These are phyloP conservation scores for Trichophyton schoenleinii DNA, from an alignment of 2,329 filamentous ascomycete species.

Conservation along the genomic window DNA sequence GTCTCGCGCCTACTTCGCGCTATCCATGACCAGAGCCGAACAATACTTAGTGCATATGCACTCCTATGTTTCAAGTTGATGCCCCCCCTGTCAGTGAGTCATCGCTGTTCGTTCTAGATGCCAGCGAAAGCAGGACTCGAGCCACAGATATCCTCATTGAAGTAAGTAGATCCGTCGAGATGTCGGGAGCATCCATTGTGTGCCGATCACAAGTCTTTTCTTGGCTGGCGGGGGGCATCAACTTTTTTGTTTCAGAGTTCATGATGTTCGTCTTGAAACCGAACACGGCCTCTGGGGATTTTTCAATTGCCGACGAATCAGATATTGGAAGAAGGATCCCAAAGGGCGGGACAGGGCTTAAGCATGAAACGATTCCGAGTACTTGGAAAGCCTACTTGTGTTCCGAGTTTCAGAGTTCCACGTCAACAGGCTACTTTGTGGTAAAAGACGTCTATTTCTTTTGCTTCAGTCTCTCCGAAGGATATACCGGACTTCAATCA, in stretches of 20 bases:
- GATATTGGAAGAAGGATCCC: not conserved
- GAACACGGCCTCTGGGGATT: not conserved
- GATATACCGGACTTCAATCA: not conserved
- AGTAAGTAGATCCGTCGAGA: not conserved
- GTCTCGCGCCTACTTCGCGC: constrained; percentile 2
- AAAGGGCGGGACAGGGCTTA: not conserved
- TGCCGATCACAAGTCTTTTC: not conserved
- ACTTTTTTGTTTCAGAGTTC: constrained; percentile 1
- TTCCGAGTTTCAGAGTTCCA: not conserved
- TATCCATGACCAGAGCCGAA: not conserved
- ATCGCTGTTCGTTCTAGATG: not conserved
- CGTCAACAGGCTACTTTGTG: not conserved
- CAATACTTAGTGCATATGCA: not conserved
- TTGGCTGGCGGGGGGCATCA: not conserved
- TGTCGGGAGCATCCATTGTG: not conserved
- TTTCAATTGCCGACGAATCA: not conserved
- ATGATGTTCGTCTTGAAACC: not conserved
- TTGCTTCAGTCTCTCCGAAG: not conserved
- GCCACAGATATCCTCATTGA: not conserved
- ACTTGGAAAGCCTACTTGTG: not conserved
- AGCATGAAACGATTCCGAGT: not conserved
- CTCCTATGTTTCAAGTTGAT: not conserved
- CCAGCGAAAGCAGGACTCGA: not conserved
- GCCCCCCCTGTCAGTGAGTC: not conserved
- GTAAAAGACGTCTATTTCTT: not conserved